Conservation (phyloP, 371 early-diverging fungal genomes). For the Syncephalastrum sp. region DNA sequence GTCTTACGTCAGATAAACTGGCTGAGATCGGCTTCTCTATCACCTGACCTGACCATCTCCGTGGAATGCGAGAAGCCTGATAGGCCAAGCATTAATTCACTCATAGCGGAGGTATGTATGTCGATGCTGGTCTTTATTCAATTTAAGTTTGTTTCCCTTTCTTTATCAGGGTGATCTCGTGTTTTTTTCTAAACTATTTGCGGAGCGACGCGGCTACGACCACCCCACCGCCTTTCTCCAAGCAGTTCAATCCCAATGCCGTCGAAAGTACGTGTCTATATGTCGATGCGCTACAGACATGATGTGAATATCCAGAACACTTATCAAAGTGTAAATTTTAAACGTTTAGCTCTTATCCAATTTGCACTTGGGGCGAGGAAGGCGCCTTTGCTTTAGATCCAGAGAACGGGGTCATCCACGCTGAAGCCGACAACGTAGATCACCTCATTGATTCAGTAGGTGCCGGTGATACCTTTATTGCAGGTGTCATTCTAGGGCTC, state of each 20-base stretch:
- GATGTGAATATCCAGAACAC: too few species aligned
- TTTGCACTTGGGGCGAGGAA: slow-evolving; percentile 60
- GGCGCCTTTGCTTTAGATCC: slow-evolving; percentile 52
- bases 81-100: slow-evolving; percentile 49
- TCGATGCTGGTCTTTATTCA: background rate
- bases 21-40: slow-evolving; percentile 13
- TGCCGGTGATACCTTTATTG: slow-evolving; percentile 73
- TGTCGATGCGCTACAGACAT: background rate
- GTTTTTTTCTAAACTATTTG: slow-evolving; percentile 69
- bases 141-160: background rate
- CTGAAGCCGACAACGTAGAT: slow-evolving; percentile 36
- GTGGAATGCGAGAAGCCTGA: slow-evolving; percentile 71
- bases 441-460: slow-evolving; percentile 61
- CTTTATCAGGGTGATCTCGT: slow-evolving; percentile 54
- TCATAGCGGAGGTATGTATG: slow-evolving; percentile 41
- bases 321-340: background rate
- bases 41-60: slow-evolving; percentile 45
- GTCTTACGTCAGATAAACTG: slow-evolving; percentile 57
- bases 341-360: slow-evolving; percentile 18
- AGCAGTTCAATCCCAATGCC: slow-evolving; percentile 37
- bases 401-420: slow-evolving; percentile 38
- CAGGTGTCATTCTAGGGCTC: slow-evolving; percentile 56
- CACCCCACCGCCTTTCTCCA: slow-evolving; percentile 43
- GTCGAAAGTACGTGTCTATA: slow-evolving; percentile 40
- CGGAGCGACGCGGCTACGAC: slow-evolving; percentile 55